Evolutionary conservation across 441 rosid species (phyloP), one percentile per base, ranked within the genome.

Genomic region (Croton laevigatus): DNA sequence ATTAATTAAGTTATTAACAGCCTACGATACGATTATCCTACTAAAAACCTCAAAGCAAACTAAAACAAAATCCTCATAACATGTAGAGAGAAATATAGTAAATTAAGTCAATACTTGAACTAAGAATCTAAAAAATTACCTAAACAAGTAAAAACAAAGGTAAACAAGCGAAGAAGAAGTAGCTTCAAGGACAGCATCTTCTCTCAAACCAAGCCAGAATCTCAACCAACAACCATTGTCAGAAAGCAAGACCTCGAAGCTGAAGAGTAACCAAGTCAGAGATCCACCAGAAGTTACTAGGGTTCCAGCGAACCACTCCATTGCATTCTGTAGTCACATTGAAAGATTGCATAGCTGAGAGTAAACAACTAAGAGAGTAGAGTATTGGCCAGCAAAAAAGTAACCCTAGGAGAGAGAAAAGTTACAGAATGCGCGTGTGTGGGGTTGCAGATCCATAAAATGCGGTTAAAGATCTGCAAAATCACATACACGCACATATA

Each of bases 401-500:
- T 11, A 70, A 85, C 88, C 96, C 91, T 88, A 88, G 73, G 69
- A 82, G 76, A 73, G 69, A 75, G 71, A 79, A 27, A 20, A 65
- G 0, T 36, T 62, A 75, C 64, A 75, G 71, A 80, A 78, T 77
- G 82, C 58, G 72, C 68, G 79, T 34, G 73, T 67, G 40, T 19
- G 70, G 66, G 76, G 65, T 36, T 20, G 71, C 73, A 85, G 97
- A 93, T 93, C 94, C 92, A 84, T 73, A 75, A 86, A 87, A 88
- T 64, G 88, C 91, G 91, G 84, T 22, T 13, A 27, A 69, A 70
- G 79, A 78, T 70, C 81, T 68, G 69, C 37, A 48, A 61, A 38
- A 38, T 7, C 5, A 9, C 68, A 34, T 38, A 44, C 52, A 49
- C 53, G 17, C 17, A 49, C 53, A 49, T 1, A 2, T 17, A 22